Evolutionary conservation across 805 yeast species (phyloP).

Genomic region (Metschnikowia colocasiae): DNA sequence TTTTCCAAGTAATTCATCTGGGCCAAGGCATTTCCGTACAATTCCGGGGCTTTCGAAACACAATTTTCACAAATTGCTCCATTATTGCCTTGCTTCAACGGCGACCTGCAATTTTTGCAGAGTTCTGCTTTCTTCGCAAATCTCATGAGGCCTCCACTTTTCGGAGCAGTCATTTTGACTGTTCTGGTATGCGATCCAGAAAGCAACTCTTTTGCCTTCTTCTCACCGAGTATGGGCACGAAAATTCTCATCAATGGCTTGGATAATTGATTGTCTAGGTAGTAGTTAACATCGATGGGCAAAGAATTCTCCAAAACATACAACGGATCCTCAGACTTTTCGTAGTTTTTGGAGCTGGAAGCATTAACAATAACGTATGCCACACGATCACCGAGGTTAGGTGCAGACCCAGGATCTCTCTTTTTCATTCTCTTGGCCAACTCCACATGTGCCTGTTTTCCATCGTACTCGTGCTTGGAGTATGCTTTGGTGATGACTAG

Average conservation of each 20-base stretch:
- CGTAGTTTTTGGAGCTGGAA: conserved; percentile 83
- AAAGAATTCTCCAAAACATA: conserved; percentile 88
- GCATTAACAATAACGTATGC: conserved; percentile 88
- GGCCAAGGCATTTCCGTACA: conserved; percentile 78
- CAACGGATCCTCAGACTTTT: conserved; percentile 94
- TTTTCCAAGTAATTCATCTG: conserved; percentile 76
- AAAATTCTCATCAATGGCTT: conserved; percentile 92
- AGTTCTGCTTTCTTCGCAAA: conserved; percentile 86
- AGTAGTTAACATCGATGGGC: conserved; percentile 92
- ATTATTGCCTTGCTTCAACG: conserved; percentile 55
- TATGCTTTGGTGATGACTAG: conserved; percentile 91
- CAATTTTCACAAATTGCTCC: conserved; percentile 85
- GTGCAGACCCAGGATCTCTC: conserved; percentile 97
- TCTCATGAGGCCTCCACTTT: conserved; percentile 83
- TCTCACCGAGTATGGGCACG: conserved; percentile 90
- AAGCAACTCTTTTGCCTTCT: conserved; percentile 71
- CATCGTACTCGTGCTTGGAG: conserved; percentile 85
- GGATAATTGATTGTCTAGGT: conserved; percentile 85
- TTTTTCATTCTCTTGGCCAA: conserved; percentile 93
- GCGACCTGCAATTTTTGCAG: conserved; percentile 85
- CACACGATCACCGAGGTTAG: conserved; percentile 94
- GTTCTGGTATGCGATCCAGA: conserved; percentile 83
- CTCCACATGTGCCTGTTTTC: conserved; percentile 96
- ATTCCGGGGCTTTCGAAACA: conserved; percentile 57
- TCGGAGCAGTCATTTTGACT: conserved; percentile 67